A percentile compares a stretch with the other conserved stretches of the same genome.
These are phyloP conservation scores for Leccinum subtestaceum DNA, from an alignment of 768 basidiomycete species.

Conservation along the genomic window DNA sequence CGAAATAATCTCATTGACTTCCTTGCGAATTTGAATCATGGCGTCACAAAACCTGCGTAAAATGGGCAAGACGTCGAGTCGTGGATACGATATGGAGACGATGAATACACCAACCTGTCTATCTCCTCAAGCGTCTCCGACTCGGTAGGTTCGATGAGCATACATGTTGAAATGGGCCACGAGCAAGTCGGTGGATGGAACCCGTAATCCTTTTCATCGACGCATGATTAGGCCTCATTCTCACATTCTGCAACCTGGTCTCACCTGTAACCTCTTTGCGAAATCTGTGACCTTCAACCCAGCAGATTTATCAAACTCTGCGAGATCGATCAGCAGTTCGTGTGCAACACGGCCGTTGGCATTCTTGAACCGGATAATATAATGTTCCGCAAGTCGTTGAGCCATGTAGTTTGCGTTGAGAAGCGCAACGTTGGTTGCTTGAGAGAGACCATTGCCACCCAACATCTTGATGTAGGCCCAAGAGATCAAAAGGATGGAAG, in stretches of 20 bases:
- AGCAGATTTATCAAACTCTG: conserved; percentile 88
- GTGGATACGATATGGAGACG: not conserved
- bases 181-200: conserved; percentile 98
- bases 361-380: conserved; percentile 88
- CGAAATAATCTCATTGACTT: conserved; percentile 81
- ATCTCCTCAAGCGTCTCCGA: conserved; percentile 92
- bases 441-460: conserved; percentile 85
- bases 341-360: conserved; percentile 91
- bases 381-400: conserved; percentile 76
- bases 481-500: conserved; percentile 92
- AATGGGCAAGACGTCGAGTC: not conserved
- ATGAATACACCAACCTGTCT: conserved; percentile 54
- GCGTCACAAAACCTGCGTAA: conserved; percentile 87
- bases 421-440: conserved; percentile 83
- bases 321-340: conserved; percentile 91
- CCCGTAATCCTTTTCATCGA: conserved; percentile 65
- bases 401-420: conserved; percentile 99
- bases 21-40: conserved; percentile 93
- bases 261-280: conserved; percentile 89
- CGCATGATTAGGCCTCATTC: not conserved
- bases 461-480: conserved; percentile 99
- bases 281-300: conserved; percentile 95
- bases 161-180: conserved; percentile 96
- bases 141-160: conserved; percentile 98
- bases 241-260: not conserved